phyloP scores from a whole-genome alignment of 2,329 filamentous ascomycete species.

The Colletotrichum echinochloae region DNA sequence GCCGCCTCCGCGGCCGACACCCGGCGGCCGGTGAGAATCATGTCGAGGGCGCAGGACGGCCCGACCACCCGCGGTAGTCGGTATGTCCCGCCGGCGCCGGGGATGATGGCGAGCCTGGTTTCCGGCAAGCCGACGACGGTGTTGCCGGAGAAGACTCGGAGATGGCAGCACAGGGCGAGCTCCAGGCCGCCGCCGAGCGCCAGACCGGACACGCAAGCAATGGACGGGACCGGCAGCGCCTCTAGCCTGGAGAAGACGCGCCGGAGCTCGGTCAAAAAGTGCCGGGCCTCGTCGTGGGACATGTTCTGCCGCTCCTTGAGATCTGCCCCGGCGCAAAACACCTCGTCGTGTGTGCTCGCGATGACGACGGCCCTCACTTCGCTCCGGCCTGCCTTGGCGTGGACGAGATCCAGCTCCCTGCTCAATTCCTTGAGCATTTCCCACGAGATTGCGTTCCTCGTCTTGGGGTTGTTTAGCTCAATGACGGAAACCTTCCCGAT shows the following conservation, averaged over 20 bases:
- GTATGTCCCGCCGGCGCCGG: neutral
- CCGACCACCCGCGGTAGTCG: neutral
- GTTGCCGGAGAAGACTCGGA: neutral
- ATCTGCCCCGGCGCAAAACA: neutral
- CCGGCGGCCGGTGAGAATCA: neutral
- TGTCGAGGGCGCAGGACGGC: neutral
- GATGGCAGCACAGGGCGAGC: neutral
- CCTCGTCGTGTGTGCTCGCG: neutral
- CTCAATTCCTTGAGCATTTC: neutral
- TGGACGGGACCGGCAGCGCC: neutral
- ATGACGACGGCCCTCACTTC: neutral
- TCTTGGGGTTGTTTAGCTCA: neutral
- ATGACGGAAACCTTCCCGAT: neutral
- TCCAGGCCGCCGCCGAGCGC: neutral
- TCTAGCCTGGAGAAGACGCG: neutral
- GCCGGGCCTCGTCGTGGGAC: neutral
- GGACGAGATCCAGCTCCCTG: neutral
- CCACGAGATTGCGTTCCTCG: neutral
- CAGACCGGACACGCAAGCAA: neutral
- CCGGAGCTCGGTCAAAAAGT: neutral
- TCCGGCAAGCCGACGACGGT: neutral
- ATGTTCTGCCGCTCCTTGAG: neutral
- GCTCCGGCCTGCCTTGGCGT: neutral
- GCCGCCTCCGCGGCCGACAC: neutral
- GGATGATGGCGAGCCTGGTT: neutral